These are phyloP conservation scores for Anthracocystis panici-leucophaei DNA, from an alignment of 1,284 basidiomycete genomes.

Conservation along the genomic window DNA sequence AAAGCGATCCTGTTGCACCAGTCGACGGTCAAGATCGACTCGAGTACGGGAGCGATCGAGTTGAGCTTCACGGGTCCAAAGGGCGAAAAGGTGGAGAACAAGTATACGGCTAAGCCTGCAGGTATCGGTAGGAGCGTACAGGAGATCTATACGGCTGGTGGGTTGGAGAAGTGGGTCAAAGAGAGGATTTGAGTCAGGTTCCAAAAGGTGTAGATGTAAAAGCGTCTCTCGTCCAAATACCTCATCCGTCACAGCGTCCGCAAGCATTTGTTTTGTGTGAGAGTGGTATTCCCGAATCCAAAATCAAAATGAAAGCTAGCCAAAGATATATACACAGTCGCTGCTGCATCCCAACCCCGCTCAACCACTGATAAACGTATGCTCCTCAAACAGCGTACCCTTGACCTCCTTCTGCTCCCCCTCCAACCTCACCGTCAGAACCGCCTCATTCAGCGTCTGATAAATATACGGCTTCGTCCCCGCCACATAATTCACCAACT, in stretches of 20 bases:
- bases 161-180: constrained; percentile 67
- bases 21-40: constrained; percentile 45
- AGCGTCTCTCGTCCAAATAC: neutral
- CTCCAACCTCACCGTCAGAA: constrained; percentile 76
- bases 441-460: constrained; percentile 85
- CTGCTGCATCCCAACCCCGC: neutral
- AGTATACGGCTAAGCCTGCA: constrained; percentile 61
- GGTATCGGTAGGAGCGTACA: constrained; percentile 67
- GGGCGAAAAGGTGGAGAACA: constrained; percentile 23
- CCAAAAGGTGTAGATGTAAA: neutral
- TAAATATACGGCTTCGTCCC: constrained; percentile 94
- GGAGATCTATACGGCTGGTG: constrained; percentile 68
- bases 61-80: constrained; percentile 21
- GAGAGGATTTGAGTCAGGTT: constrained; percentile 41
- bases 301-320: neutral
- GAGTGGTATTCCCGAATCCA: neutral
- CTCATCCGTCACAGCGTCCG: neutral
- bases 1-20: constrained; percentile 60
- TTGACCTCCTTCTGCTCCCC: constrained; percentile 71
- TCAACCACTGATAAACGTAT: constrained; percentile 79
- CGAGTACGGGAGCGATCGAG: constrained; percentile 45
- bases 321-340: too few species aligned
- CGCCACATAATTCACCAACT: constrained; percentile 88
- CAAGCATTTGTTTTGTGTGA: neutral
- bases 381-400: constrained; percentile 85